A percentile compares a stretch with the other conserved stretches of the same genome.
Evolutionary conservation across 495 filamentous ascomycete species (phyloP).

Genomic region (Staphylotrichum tortipilum): DNA sequence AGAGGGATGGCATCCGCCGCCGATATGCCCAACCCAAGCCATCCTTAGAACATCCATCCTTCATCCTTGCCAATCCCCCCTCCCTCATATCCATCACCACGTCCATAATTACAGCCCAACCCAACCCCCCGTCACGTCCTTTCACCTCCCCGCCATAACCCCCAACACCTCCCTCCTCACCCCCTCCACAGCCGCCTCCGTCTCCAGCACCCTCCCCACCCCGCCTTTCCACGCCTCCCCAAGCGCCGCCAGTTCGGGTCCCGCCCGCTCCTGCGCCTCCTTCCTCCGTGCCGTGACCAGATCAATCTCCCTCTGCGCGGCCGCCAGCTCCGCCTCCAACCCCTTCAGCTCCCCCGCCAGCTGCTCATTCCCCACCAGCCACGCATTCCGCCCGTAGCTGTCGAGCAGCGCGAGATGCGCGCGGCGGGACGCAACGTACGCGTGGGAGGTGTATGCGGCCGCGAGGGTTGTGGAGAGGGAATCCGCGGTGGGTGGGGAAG

Average conservation of each 20-base stretch:
- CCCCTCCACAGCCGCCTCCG: constrained; percentile 64
- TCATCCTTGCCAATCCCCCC: background rate
- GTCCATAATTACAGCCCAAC: background rate
- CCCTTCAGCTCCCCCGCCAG: constrained; percentile 60
- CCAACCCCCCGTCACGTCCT: background rate
- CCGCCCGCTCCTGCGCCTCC: constrained; percentile 53
- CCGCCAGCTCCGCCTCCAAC: constrained; percentile 72
- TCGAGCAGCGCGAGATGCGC: constrained; percentile 69
- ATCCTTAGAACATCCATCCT: no score
- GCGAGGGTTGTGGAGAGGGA: constrained; percentile 16
- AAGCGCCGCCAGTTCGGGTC: constrained; percentile 57
- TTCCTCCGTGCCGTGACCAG: constrained; percentile 61
- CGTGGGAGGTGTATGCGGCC: constrained; percentile 53
- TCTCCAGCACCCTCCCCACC: constrained; percentile 62
- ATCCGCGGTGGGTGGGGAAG: constrained; percentile 8
- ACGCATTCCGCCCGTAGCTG: constrained; percentile 76
- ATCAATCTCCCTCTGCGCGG: constrained; percentile 55
- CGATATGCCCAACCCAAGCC: no score
- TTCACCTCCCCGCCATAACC: constrained; percentile 21
- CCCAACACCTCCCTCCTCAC: constrained; percentile 42
- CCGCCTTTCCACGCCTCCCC: constrained; percentile 68
- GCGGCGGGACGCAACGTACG: constrained; percentile 57
- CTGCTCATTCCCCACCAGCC: constrained; percentile 76
- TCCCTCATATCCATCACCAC: background rate
- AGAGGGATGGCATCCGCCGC: no score